Base-by-base conservation (phyloP, 1,284 basidiomycete species). In the Vanrija sp. region DNA sequence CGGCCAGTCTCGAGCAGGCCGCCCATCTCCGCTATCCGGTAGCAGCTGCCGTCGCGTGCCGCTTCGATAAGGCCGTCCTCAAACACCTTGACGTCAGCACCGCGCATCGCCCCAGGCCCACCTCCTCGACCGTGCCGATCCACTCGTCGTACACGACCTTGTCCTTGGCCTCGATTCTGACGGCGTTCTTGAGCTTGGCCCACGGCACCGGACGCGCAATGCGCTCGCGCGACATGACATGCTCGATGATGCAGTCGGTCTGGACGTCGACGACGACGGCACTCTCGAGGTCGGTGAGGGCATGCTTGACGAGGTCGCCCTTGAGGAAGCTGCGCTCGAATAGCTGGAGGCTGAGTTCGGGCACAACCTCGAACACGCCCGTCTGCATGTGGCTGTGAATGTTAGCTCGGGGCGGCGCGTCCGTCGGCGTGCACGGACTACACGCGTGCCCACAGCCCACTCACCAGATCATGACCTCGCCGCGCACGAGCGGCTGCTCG, bases 281-380 rank as follows among this genome's bases (percentile, higher is more conserved):
- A n/a, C 87, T 86, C 59, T 82, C 81, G 36, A 85, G 78, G 62
- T 89, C 85, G 46, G 86, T 83, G 18, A 88, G 76, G 54, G 81
- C 83, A 44, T 84, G 83, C 76, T 95, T 95, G 78, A 89, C 88
- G 49, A 87, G 80, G 71, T 95, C 92, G 24, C 91, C 89, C 9
- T 71, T 67, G 59, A 88, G 83, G 64, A 95, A 85, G 39, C 81
- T 82, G 49, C 92, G 86, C 73, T 93, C 88, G 49, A 89, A 77
- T 12, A 95, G 82, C n/a, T 77, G 76, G 56, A 89, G 80, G 9
- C 84, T 79, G 12, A 83, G 79, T 69, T 90, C 88, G 6, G 78
- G 78, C 15, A 89, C 77, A 60, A 94, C 89, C 66, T 87, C 83
- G 55, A 86, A 82, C 54, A 77, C 71, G 53, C 82, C 78, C 16